These are phyloP conservation scores for Trypanosoma grayi DNA, from an alignment of 208 protist species.

Conservation along the genomic window DNA sequence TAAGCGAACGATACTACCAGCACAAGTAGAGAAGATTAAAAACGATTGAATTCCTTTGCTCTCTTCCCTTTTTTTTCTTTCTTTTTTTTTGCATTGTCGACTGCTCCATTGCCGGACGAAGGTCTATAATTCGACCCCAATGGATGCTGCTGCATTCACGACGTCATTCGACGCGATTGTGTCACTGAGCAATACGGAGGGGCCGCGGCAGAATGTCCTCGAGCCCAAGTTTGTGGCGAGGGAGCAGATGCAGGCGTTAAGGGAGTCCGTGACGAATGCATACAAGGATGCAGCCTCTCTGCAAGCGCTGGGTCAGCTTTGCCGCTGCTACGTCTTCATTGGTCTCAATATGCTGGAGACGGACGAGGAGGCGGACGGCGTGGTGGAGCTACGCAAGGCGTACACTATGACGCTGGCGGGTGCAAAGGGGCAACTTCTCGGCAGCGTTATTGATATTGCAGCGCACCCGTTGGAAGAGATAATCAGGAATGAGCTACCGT, in stretches of 20 bases:
- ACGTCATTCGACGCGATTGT: constrained; percentile 52
- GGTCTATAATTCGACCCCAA: constrained; percentile 12
- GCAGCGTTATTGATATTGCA: constrained; percentile 22
- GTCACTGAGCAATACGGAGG: constrained; percentile 53
- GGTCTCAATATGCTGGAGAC: constrained; percentile 72
- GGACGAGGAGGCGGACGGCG: constrained; percentile 64
- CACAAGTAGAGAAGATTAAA: background rate
- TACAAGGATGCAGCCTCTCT: constrained; percentile 37
- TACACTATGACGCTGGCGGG: constrained; percentile 38
- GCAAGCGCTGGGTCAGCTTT: constrained; percentile 58
- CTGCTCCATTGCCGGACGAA: background rate
- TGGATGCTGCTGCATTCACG: constrained; percentile 50
- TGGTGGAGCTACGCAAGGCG: constrained; percentile 44
- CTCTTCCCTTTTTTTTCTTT: background rate
- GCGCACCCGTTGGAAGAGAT: constrained; percentile 41
- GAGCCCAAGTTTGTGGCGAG: constrained; percentile 74
- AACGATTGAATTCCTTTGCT: constrained; percentile 15
- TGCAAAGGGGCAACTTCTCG: constrained; percentile 33
- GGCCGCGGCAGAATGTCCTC: constrained; percentile 67
- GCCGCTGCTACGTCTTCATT: constrained; percentile 63
- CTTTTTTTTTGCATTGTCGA: background rate
- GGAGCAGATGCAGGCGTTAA: constrained; percentile 47
- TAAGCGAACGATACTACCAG: constrained; percentile 1
- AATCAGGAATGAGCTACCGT: constrained; percentile 22
- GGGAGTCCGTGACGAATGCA: constrained; percentile 55